These are phyloP conservation scores for Solanum bulbocastanum DNA, from an alignment of 257 asterid genomes.

Conservation along the genomic window DNA sequence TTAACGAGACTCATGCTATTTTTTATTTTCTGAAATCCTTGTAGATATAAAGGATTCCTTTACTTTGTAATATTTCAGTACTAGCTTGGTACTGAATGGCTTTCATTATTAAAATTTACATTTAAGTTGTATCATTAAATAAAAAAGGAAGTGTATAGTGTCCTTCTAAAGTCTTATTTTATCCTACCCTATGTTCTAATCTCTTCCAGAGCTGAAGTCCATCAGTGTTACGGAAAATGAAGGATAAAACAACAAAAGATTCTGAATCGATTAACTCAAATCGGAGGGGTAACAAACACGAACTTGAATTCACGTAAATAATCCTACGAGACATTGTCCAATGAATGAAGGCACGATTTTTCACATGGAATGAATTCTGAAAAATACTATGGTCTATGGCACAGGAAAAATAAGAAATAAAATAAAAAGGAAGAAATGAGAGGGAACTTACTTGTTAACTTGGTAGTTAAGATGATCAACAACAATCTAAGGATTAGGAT, in stretches of 20 bases:
- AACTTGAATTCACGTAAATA: background rate
- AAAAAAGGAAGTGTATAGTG: background rate
- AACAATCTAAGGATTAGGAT: constrained; percentile 25
- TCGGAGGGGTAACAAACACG: constrained; percentile 9
- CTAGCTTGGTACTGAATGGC: background rate
- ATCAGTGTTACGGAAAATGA: background rate
- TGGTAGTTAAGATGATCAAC: constrained; percentile 15
- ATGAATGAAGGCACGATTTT: background rate
- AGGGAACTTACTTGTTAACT: constrained; percentile 23
- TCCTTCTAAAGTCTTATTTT: background rate
- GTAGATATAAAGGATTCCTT: background rate
- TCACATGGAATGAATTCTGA: background rate
- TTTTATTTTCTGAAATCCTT: background rate
- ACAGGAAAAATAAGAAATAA: background rate
- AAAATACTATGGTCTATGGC: background rate
- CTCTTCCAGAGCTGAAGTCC: background rate
- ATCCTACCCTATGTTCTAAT: background rate
- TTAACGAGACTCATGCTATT: background rate
- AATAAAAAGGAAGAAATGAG: background rate
- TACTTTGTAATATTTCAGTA: background rate
- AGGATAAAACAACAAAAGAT: background rate
- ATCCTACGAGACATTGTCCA: background rate
- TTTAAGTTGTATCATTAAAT: background rate
- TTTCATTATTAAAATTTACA: background rate
- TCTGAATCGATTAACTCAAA: background rate